These are phyloP conservation scores for Prosopis cineraria DNA, from an alignment of 306 rosid species.

Conservation along the genomic window DNA sequence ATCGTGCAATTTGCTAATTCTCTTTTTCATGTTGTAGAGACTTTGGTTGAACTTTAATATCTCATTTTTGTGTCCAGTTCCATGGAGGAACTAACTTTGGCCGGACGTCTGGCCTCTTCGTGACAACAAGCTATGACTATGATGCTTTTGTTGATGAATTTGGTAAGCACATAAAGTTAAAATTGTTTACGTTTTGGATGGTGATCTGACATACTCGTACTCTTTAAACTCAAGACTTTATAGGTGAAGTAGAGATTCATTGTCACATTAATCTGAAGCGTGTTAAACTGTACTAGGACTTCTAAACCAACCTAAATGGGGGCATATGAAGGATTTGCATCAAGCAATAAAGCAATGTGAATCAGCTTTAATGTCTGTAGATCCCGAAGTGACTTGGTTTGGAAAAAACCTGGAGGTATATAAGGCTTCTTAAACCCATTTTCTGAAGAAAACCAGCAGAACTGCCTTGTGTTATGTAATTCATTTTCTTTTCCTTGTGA, in stretches of 20 bases:
- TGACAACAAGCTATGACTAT: slow-evolving; percentile 91
- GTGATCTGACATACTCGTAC: background rate
- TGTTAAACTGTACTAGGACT: slow-evolving; percentile 43
- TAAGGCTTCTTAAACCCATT: slow-evolving; percentile 25
- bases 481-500: slow-evolving; percentile 29
- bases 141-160: slow-evolving; percentile 93
- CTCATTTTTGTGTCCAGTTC: slow-evolving; percentile 49
- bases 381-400: slow-evolving; percentile 50
- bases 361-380: slow-evolving; percentile 62
- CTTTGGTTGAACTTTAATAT: background rate
- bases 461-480: slow-evolving; percentile 7
- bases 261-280: slow-evolving; percentile 29
- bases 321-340: slow-evolving; percentile 73
- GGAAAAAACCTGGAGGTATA: slow-evolving; percentile 76
- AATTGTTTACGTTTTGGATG: slow-evolving; percentile 18
- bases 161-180: slow-evolving; percentile 51
- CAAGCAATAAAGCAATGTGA: slow-evolving; percentile 65
- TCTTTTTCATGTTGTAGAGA: slow-evolving; percentile 5
- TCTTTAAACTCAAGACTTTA: no score
- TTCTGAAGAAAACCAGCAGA: slow-evolving; percentile 19
- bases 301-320: slow-evolving; percentile 66
- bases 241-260: background rate
- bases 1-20: background rate
- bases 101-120: slow-evolving; percentile 81
- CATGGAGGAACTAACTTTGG: slow-evolving; percentile 99